A percentile compares a stretch with the other conserved stretches of the same genome.
Evolutionary conservation across 2,329 filamentous ascomycete species (phyloP).

Genomic region (Dactylellina drechsleri): DNA sequence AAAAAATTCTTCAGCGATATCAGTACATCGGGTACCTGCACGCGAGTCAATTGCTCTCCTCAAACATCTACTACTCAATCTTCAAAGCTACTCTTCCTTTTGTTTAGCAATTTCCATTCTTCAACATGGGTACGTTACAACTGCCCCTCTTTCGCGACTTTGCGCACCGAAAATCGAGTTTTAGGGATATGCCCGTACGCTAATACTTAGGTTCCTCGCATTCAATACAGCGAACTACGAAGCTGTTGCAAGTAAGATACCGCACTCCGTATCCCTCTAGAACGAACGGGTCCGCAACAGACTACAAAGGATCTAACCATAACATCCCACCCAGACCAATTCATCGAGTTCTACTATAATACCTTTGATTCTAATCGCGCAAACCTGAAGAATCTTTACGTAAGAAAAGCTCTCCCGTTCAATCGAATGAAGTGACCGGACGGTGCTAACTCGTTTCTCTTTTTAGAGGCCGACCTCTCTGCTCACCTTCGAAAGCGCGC

Average conservation of each 20-base stretch:
- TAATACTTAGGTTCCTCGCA: background rate
- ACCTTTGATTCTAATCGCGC: constrained; percentile 80
- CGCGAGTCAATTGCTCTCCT: constrained; percentile 23
- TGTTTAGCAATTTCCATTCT: constrained; percentile 2
- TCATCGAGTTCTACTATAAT: constrained; percentile 90
- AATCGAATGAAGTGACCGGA: background rate
- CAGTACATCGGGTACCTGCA: background rate
- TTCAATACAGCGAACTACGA: constrained; percentile 16
- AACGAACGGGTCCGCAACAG: background rate
- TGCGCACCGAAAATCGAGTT: background rate
- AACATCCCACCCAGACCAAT: constrained; percentile 72
- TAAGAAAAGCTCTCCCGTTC: constrained; percentile 64
- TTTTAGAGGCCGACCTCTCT: constrained; percentile 81
- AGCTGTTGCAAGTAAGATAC: constrained; percentile 20
- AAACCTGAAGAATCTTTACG: constrained; percentile 78
- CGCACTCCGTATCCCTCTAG: no score
- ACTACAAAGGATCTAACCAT: background rate
- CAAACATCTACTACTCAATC: background rate
- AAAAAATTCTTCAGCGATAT: no score
- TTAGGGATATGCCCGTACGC: background rate
- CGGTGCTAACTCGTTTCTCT: constrained; percentile 20
- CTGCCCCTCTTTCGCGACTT: background rate
- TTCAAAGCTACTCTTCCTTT: background rate
- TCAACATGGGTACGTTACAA: constrained; percentile 34
- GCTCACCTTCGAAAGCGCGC: constrained; percentile 86